Percentiles rank a stretch among this genome's conserved stretches.
Conservation (phyloP, 441 rosid species). For the Melastoma candidum region DNA sequence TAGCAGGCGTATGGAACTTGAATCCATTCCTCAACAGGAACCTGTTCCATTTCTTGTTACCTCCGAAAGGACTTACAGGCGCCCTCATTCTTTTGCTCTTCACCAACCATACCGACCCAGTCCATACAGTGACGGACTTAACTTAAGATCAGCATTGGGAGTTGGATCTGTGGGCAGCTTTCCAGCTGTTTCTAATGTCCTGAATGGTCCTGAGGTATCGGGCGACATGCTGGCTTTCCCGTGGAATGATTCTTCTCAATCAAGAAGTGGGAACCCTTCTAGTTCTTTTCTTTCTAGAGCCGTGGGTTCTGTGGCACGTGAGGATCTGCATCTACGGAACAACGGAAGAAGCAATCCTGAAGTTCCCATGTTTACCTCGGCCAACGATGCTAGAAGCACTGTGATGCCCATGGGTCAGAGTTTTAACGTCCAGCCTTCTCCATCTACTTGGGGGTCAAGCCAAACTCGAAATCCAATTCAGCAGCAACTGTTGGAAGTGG, state of each 20-base stretch:
- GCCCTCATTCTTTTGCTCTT: constrained; percentile 27
- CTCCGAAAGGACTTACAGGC: constrained; percentile 30
- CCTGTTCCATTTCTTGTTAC: constrained; percentile 32
- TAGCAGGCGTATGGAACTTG: constrained; percentile 33
- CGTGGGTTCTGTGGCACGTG: constrained; percentile 34
- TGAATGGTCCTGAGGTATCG: constrained; percentile 24
- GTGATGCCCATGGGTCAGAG: constrained; percentile 32
- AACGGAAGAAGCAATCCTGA: constrained; percentile 39
- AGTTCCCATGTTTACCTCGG: constrained; percentile 40
- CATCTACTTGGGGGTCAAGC: constrained; percentile 46
- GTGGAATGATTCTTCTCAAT: constrained; percentile 39
- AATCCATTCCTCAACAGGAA: constrained; percentile 38
- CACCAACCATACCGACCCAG: constrained; percentile 32
- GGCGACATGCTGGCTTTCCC: constrained; percentile 38
- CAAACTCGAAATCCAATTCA: constrained; percentile 28
- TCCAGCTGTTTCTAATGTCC: constrained; percentile 24
- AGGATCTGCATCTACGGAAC: constrained; percentile 40
- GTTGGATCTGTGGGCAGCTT: constrained; percentile 21
- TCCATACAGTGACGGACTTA: constrained; percentile 32
- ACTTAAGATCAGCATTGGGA: constrained; percentile 33
- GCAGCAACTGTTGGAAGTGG: constrained; percentile 42
- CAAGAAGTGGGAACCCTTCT: constrained; percentile 33
- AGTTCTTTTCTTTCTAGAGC: constrained; percentile 32
- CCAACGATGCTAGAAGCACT: constrained; percentile 44
- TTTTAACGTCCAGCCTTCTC: constrained; percentile 38